These are phyloP conservation scores for Rhynchosporium agropyri DNA, from an alignment of 2,329 filamentous ascomycete species.

Conservation along the genomic window DNA sequence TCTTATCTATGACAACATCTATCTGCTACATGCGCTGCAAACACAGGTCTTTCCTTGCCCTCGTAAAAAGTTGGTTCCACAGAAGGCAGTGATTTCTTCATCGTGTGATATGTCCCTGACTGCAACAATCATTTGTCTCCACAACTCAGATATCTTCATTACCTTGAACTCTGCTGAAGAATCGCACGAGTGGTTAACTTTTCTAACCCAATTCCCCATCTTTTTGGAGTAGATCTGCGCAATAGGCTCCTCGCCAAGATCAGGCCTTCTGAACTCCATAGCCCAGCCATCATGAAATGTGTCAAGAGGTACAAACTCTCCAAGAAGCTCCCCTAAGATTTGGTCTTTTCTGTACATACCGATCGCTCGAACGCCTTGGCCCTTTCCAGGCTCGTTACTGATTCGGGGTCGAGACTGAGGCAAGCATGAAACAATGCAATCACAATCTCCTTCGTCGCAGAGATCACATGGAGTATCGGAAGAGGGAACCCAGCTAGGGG, in stretches of 20 bases:
- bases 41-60: slow-evolving; percentile 20
- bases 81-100: slow-evolving; percentile 21
- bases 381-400: slow-evolving; percentile 16
- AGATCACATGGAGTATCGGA: slow-evolving; percentile 16
- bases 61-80: slow-evolving; percentile 14
- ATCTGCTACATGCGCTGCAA: slow-evolving; percentile 8
- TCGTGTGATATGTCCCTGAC: slow-evolving; percentile 20
- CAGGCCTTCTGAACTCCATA: slow-evolving; percentile 23
- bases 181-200: slow-evolving; percentile 19
- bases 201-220: slow-evolving; percentile 21
- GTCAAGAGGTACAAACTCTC: slow-evolving; percentile 18
- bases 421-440: slow-evolving; percentile 17
- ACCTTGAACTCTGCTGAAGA: slow-evolving; percentile 18
- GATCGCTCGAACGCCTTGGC: slow-evolving; percentile 2
- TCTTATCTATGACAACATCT: slow-evolving; percentile 6
- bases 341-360: background rate
- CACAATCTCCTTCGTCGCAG: slow-evolving; percentile 14
- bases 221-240: slow-evolving; percentile 22
- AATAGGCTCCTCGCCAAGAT: slow-evolving; percentile 21
- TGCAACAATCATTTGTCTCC: slow-evolving; percentile 21
- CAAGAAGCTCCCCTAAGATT: slow-evolving; percentile 17
- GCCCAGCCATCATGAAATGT: slow-evolving; percentile 11
- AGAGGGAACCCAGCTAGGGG: slow-evolving; percentile 17
- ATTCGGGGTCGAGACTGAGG: slow-evolving; percentile 14
- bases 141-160: slow-evolving; percentile 22